Evolutionary conservation across 108 stramenopile genomes (phyloP), one percentile per base, ranked within the genome.

Genomic region (Nitzschia palea): DNA sequence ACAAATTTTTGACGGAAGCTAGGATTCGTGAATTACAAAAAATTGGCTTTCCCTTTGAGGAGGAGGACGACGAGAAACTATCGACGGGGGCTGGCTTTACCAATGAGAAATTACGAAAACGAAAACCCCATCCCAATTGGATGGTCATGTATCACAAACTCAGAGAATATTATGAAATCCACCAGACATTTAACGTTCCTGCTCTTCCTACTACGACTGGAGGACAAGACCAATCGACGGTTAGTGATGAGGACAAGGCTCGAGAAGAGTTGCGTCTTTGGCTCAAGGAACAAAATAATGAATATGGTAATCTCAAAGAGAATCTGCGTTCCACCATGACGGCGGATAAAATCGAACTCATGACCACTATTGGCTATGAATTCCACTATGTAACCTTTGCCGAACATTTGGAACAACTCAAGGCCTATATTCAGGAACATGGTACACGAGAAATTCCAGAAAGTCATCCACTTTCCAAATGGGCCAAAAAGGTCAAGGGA

Each of bases 401-500:
- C 4, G 36, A 61, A 10, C 15, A 31, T 25, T 17, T 61, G 17
- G 25, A 37, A 36, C 59, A 61, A 20, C 59, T 61, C 33, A 61
- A 40, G 36, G 37, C 36, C 4, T 43, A 40, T 36, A 9, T 61
- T 35, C 28, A 61, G 23, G 30, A 61, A 28, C 12, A 40, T 17
- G 59, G 59, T 14, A 43, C 22, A 10, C 36, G 42, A 4, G 37
- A 27, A 17, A 43, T 61, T 9, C 36, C 36, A 12, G 20, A 15
- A 14, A 25, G 10, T 6, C 59, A 61, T 25, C 5, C 5, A 10
- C 36, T 61, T 18, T 61, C 37, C 25, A 61, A 61, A 40, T 61
- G 59, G 59, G 37, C 59, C 9, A 6, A 20, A 43, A 61, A 61
- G 36, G 37, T 61, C 8, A 61, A 61, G 33, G 42, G 40, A 5